Evolutionary conservation across 371 early-diverging fungal genomes (phyloP), one percentile per base, ranked within the genome.

Genomic region (Furculomyces boomerangus): DNA sequence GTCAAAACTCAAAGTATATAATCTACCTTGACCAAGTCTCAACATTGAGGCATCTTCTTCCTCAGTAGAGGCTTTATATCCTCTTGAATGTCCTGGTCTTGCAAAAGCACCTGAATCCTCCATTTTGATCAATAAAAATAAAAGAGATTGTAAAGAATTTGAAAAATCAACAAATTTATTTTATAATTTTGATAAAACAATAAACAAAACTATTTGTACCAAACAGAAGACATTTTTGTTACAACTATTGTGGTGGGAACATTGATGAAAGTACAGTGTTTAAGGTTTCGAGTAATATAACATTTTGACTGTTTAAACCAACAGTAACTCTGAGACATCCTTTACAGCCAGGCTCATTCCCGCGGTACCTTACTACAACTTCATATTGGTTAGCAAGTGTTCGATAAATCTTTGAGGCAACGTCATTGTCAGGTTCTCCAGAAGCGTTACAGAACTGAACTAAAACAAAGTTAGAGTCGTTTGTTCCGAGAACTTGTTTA

Each of bases 401-500:
- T 52, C 75, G 75, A 65, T 96, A 98, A 1, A 92, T 62, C 22
- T 61, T 61, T 39, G 74, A 60, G 16, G 97, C 89, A 18, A 78
- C 72, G 3, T 73, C 74, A 64, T 86, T 93, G 59, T 68, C 71
- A 13, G 89, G 80, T 30, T 71, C 58, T 1, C 81, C 81, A 26
- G 57, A 54, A 52, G 60, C 53, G 60, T 80, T 74, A 18, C 87
- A 64, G 26, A 95, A 66, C 56, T 84, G 82, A 5, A 81, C 85
- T 47, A 98, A 61, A 2, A 98, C 72, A 77, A 98, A 98, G 75
- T 98, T 98, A 55, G 90, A 87, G 54, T 95, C 87, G 60, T 84
- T 84, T 32, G 74, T 77, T 46, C 98, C 95, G 27, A 89, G 58
- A 46, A 91, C 74, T 37, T 57, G 56, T 14, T 53, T 56, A 14